Evolutionary conservation across 306 rosid genomes (phyloP), one percentile per base, ranked within the genome.

Genomic region (Rubus idaeus): DNA sequence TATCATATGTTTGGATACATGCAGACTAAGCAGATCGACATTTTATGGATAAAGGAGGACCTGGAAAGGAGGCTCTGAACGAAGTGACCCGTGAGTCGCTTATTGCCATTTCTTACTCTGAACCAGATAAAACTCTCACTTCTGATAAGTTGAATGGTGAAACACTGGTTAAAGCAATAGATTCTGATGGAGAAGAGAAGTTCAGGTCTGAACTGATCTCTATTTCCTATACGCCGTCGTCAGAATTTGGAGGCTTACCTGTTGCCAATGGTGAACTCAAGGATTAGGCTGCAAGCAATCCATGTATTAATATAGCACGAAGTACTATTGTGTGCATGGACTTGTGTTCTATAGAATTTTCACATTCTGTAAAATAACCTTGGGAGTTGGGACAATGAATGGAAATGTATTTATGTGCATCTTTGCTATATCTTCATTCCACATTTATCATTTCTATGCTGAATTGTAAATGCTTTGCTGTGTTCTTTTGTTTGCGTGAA

Each of bases 21-120:
- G 62, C 83, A 70, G 86, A 75, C 52, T 65, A 77, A 58, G 70
- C 77, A 76, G 70, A 53, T 82, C 39, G 41, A 18, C 81, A 78
- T 82, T 84, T 65, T 82, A 87, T 87, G 90, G 90, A 82, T 80
- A 84, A 77, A 74, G 71, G 75, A 42, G 77, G 41, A 75, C 76
- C 68, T 55, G 82, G 78, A 44, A 71, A 79, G 62, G 84, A 80
- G 75, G 80, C 68, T 69, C 40, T 81, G 40, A 81, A 87, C 50
- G 90, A 87, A 81, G 83, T 78, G 87, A 80, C 90, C 69, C 84
- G 90, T 68, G 90, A 87, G 83, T 87, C 87, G 46, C 88, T 87
- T 20, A 87, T 87, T 44, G 73, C 85, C 78, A 84, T 87, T 52
- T 82, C 90, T 46, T 80, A 84, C 79, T 37, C 62, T 21, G 77